phyloP scores from a whole-genome alignment of 352 stramenopile species.

The Pythium phragmitis region DNA sequence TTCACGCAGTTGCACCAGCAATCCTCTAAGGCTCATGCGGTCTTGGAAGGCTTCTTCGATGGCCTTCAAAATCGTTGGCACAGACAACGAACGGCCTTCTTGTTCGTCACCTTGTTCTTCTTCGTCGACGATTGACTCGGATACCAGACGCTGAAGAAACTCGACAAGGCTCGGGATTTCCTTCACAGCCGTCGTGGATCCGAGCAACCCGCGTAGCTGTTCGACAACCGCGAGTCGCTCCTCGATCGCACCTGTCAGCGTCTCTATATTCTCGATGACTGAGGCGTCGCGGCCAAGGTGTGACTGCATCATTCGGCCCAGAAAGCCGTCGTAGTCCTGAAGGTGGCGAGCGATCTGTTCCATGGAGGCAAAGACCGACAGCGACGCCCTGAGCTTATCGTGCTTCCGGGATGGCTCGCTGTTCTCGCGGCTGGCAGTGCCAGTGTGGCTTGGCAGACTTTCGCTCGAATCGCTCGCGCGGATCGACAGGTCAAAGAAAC shows the following conservation, averaged over 20 bases:
- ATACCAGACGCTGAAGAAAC: conserved; percentile 23
- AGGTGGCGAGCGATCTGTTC: conserved; percentile 54
- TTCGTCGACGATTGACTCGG: not conserved
- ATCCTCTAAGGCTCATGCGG: not conserved
- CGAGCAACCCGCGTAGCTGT: conserved; percentile 29
- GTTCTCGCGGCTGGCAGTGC: not conserved
- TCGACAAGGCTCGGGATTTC: conserved; percentile 39
- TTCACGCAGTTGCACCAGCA: conserved; percentile 17
- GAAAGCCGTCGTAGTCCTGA: conserved; percentile 62
- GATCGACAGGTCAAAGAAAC: conserved; percentile 29
- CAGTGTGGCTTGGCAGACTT: conserved; percentile 16
- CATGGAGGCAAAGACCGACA: conserved; percentile 47
- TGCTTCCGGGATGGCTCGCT: conserved; percentile 13
- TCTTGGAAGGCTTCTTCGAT: conserved; percentile 11
- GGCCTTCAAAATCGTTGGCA: conserved; percentile 3
- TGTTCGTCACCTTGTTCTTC: not conserved
- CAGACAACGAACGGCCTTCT: not conserved
- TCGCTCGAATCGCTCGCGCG: conserved; percentile 25
- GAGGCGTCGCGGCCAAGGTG: not conserved
- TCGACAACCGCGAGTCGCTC: conserved; percentile 37
- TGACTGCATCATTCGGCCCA: conserved; percentile 29
- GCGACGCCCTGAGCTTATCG: conserved; percentile 24
- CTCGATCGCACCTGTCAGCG: conserved; percentile 36
- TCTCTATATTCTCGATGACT: conserved; percentile 30
- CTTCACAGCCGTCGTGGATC: conserved; percentile 28